phyloP scores from a whole-genome alignment of 441 rosid species.

The Jatropha podagrica region DNA sequence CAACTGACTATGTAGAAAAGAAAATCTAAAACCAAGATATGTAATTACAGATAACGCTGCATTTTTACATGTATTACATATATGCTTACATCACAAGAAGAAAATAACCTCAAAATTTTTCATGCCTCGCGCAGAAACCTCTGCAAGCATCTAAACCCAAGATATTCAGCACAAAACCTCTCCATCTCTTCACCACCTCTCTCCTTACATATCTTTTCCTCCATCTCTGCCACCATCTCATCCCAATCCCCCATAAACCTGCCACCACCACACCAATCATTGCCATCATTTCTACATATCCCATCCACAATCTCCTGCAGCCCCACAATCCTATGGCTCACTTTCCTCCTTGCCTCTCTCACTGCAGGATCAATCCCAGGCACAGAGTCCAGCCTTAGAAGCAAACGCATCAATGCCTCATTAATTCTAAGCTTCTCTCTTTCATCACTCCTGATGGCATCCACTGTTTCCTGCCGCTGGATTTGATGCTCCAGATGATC shows the following conservation, averaged over 20 bases:
- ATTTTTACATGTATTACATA: not conserved
- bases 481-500: constrained; percentile 49
- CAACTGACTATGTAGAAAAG: not conserved
- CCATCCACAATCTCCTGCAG: constrained; percentile 75
- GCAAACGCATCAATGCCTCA: constrained; percentile 74
- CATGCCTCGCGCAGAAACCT: constrained; percentile 58
- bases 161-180: constrained; percentile 69
- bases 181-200: constrained; percentile 84
- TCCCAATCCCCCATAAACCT: constrained; percentile 44
- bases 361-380: constrained; percentile 63
- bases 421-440: constrained; percentile 66
- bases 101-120: not conserved
- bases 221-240: constrained; percentile 52
- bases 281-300: constrained; percentile 34
- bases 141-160: constrained; percentile 87
- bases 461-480: constrained; percentile 85
- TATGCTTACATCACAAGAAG: not conserved
- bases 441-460: constrained; percentile 56
- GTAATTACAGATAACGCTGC: not conserved
- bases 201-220: constrained; percentile 61
- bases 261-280: not conserved
- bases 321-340: constrained; percentile 73
- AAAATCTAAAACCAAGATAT: not conserved
- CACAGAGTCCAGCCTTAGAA: constrained; percentile 74
- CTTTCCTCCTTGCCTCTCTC: constrained; percentile 82